phyloP scores from a whole-genome alignment of 208 protist genomes.

The Leishmania amazonensis region DNA sequence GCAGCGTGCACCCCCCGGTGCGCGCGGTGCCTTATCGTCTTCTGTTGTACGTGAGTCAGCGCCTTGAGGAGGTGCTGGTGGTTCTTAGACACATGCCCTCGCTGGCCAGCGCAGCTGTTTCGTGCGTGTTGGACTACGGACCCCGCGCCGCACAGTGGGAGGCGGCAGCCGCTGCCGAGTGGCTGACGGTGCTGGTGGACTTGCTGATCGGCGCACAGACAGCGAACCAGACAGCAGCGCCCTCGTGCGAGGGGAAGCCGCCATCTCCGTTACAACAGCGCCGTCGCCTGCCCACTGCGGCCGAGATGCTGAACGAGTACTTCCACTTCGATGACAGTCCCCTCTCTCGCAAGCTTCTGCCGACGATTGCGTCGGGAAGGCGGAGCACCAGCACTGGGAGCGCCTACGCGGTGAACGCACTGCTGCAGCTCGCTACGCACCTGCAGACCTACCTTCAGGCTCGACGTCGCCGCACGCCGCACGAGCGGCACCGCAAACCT shows the following conservation, averaged over 20 bases:
- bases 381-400: slow-evolving; percentile 29
- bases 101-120: slow-evolving; percentile 54
- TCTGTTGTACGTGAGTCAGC: slow-evolving; percentile 44
- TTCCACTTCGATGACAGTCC: slow-evolving; percentile 40
- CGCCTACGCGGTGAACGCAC: slow-evolving; percentile 30
- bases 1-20: slow-evolving; percentile 66
- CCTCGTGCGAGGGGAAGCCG: neutral
- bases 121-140: slow-evolving; percentile 57
- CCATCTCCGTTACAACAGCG: neutral
- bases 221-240: neutral
- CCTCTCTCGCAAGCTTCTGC: slow-evolving; percentile 20
- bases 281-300: neutral
- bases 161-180: slow-evolving; percentile 75
- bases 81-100: slow-evolving; percentile 69
- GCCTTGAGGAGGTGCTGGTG: slow-evolving; percentile 40
- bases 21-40: slow-evolving; percentile 64
- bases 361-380: slow-evolving; percentile 6
- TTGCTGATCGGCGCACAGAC: slow-evolving; percentile 22
- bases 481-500: neutral
- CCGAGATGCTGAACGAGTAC: slow-evolving; percentile 24
- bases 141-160: slow-evolving; percentile 60
- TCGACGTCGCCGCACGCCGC: neutral
- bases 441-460: slow-evolving; percentile 24
- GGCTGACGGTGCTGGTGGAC: slow-evolving; percentile 47
- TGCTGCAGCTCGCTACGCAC: slow-evolving; percentile 32